phyloP scores from a whole-genome alignment of 1,284 basidiomycete genomes.

The Tilletia caries region DNA sequence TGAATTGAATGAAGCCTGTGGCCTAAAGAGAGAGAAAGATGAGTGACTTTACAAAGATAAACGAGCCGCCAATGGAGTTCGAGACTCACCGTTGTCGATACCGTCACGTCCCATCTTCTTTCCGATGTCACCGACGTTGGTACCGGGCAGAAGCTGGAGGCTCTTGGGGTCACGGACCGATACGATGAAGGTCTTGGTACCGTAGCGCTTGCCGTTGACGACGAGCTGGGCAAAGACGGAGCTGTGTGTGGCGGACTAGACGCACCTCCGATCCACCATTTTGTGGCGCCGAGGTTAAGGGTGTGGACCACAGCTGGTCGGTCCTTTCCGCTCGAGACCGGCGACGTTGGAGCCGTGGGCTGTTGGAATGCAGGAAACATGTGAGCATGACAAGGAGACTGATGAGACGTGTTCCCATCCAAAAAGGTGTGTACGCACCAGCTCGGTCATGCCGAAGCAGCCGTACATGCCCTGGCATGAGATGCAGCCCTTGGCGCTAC shows the following conservation, averaged over 20 bases:
- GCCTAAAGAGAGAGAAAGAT: too few relatives aligned
- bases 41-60: slow-evolving; percentile 50
- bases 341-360: slow-evolving; percentile 62
- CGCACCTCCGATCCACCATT: slow-evolving; percentile 61
- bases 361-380: too few relatives aligned
- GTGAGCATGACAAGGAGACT: too few relatives aligned
- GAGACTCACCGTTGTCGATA: slow-evolving; percentile 54
- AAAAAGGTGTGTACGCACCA: too few relatives aligned
- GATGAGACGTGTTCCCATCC: too few relatives aligned
- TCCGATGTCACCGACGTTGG: slow-evolving; percentile 63
- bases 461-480: slow-evolving; percentile 61
- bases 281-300: slow-evolving; percentile 50
- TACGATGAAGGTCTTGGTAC: slow-evolving; percentile 62
- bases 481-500: slow-evolving; percentile 57
- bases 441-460: slow-evolving; percentile 62
- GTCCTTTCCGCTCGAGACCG: slow-evolving; percentile 59
- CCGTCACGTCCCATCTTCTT: slow-evolving; percentile 64
- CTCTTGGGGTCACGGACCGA: slow-evolving; percentile 60
- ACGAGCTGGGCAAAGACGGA: slow-evolving; percentile 62
- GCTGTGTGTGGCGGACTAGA: slow-evolving; percentile 62
- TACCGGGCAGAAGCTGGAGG: slow-evolving; percentile 56
- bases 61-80: too few relatives aligned
- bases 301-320: slow-evolving; percentile 64
- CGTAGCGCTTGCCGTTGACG: slow-evolving; percentile 60
- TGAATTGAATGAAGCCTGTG: slow-evolving; percentile 54